A percentile compares a stretch with the other conserved stretches of the same genome.
These are phyloP conservation scores for Vitis amurensis DNA, from an alignment of 164 flowering plant species.

Conservation along the genomic window DNA sequence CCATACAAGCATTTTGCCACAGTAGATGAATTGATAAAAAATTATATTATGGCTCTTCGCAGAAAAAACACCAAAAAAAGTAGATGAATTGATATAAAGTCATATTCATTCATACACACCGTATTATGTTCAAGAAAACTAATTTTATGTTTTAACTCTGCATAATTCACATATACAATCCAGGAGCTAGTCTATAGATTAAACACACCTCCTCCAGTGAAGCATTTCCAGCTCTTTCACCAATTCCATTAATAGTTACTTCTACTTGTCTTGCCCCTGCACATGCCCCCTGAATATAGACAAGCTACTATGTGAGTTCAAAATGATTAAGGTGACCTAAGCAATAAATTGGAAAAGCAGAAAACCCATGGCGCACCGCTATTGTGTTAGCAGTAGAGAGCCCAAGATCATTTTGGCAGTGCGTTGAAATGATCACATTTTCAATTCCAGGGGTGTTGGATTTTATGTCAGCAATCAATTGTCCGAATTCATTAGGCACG, in stretches of 20 bases:
- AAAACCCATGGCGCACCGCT: constrained; percentile 47
- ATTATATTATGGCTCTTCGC: too few relatives aligned
- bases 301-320: constrained; percentile 20
- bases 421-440: constrained; percentile 90
- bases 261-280: constrained; percentile 95
- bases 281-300: constrained; percentile 68
- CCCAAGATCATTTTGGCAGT: constrained; percentile 98
- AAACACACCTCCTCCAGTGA: constrained; percentile 85
- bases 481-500: constrained; percentile 72
- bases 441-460: constrained; percentile 89
- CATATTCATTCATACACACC: too few relatives aligned
- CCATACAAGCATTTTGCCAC: too few relatives aligned
- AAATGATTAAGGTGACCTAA: not conserved
- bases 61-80: too few relatives aligned
- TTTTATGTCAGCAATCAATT: constrained; percentile 85
- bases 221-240: constrained; percentile 99
- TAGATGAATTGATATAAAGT: too few relatives aligned
- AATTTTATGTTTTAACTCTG: not conserved
- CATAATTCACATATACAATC: not conserved
- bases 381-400: constrained; percentile 93
- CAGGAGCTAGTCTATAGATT: not conserved
- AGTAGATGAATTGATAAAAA: too few relatives aligned
- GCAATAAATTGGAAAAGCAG: not conserved
- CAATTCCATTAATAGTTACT: constrained; percentile 95
- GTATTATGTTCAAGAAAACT: too few relatives aligned